Conservation (phyloP, 1,139 yeast genomes). For the Candida sp. region DNA sequence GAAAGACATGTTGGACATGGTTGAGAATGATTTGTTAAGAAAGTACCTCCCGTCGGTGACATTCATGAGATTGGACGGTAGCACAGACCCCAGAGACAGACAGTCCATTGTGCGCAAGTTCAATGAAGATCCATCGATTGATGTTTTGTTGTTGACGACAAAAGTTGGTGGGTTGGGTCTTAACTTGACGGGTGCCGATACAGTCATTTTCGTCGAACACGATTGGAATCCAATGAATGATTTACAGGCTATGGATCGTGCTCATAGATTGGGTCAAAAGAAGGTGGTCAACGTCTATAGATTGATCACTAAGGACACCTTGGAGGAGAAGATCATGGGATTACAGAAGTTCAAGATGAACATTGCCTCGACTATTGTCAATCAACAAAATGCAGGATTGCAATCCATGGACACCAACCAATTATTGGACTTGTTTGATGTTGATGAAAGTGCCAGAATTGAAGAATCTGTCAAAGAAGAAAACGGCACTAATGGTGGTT, state of each 20-base stretch:
- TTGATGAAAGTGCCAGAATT: constrained; percentile 56
- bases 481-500: constrained; percentile 22
- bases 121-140: constrained; percentile 97
- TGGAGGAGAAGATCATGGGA: constrained; percentile 99
- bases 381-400: constrained; percentile 95
- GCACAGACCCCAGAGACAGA: constrained; percentile 91
- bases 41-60: constrained; percentile 91
- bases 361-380: constrained; percentile 94
- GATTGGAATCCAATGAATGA: constrained; percentile 99
- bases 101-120: constrained; percentile 92
- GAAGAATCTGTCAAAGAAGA: constrained; percentile 19
- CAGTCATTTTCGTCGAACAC: constrained; percentile 97
- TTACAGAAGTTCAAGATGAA: constrained; percentile 97
- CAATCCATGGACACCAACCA: constrained; percentile 98
- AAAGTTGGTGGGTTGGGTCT: constrained; percentile 99
- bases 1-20: constrained; percentile 98
- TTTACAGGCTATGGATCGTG: constrained; percentile 99
- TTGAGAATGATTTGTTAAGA: constrained; percentile 84
- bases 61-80: constrained; percentile 94
- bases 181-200: constrained; percentile 98
- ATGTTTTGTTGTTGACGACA: constrained; percentile 88
- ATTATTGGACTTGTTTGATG: constrained; percentile 86
- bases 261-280: constrained; percentile 97
- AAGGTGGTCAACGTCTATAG: constrained; percentile 96
- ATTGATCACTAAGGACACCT: constrained; percentile 87